Conservation (phyloP, 352 stramenopile genomes). For the Phytophthora citricola region DNA sequence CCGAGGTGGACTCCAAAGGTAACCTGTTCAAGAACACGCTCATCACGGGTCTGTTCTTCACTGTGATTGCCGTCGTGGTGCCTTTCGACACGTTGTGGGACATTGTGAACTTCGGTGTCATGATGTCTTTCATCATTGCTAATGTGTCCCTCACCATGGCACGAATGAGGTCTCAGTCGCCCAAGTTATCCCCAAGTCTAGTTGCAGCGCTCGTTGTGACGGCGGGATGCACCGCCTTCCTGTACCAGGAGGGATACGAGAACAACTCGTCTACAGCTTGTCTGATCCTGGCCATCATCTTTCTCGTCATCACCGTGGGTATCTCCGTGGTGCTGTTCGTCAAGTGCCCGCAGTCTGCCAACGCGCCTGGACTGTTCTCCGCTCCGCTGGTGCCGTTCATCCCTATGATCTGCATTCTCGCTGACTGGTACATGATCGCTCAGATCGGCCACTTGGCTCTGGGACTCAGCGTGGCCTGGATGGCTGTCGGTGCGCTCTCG, state of each 20-base stretch:
- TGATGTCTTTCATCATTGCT: slow-evolving; percentile 88
- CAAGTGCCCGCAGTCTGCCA: slow-evolving; percentile 55
- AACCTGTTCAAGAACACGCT: slow-evolving; percentile 85
- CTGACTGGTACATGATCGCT: slow-evolving; percentile 73
- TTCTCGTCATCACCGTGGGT: slow-evolving; percentile 44
- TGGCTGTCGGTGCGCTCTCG: slow-evolving; percentile 50
- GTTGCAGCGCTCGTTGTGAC: slow-evolving; percentile 46
- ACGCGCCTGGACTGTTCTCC: slow-evolving; percentile 40
- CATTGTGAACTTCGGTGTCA: slow-evolving; percentile 88
- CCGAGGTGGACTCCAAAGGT: slow-evolving; percentile 74
- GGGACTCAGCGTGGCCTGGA: slow-evolving; percentile 49
- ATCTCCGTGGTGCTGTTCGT: slow-evolving; percentile 45
- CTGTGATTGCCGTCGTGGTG: slow-evolving; percentile 71
- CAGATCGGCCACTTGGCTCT: slow-evolving; percentile 54
- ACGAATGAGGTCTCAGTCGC: slow-evolving; percentile 61
- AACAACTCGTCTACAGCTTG: slow-evolving; percentile 44
- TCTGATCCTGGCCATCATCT: slow-evolving; percentile 53
- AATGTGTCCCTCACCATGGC: slow-evolving; percentile 75
- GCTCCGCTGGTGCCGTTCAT: slow-evolving; percentile 70
- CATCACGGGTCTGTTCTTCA: slow-evolving; percentile 73
- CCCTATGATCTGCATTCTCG: slow-evolving; percentile 56
- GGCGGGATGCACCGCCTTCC: slow-evolving; percentile 49
- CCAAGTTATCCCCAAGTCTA: slow-evolving; percentile 42
- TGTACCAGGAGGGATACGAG: slow-evolving; percentile 66
- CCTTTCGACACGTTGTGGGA: slow-evolving; percentile 86